These are phyloP conservation scores for Helminthosporium solani DNA, from an alignment of 2,329 filamentous ascomycete species.

Conservation along the genomic window DNA sequence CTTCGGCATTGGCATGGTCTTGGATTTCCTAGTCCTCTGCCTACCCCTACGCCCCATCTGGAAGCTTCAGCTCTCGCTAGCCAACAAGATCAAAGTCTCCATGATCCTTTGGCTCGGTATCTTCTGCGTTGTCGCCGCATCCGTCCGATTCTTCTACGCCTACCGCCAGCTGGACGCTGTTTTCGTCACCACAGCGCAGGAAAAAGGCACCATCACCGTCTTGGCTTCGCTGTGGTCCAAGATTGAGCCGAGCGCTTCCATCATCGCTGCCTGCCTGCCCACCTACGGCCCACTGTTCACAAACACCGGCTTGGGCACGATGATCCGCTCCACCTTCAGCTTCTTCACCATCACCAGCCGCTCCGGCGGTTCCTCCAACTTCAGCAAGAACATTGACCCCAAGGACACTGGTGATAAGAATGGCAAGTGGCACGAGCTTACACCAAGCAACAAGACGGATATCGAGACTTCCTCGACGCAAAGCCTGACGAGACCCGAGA, in stretches of 20 bases:
- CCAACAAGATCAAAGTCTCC: constrained; percentile 6
- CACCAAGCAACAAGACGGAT: neutral
- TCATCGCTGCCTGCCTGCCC: constrained; percentile 1
- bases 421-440: neutral
- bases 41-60: constrained; percentile 10
- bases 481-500: no score
- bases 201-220: neutral
- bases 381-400: neutral
- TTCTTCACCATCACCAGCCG: neutral
- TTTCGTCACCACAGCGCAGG: neutral
- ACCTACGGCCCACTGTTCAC: constrained; percentile 1
- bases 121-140: constrained; percentile 13
- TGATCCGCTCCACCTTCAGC: neutral
- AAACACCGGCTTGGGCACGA: neutral
- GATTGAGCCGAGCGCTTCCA: constrained; percentile 2
- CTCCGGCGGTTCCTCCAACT: neutral
- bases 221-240: constrained; percentile 1
- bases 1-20: constrained; percentile 4
- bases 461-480: no score
- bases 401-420: neutral
- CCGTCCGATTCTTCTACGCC: constrained; percentile 9
- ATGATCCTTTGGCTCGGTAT: constrained; percentile 14
- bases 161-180: neutral
- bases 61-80: constrained; percentile 4
- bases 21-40: constrained; percentile 12